A percentile compares a stretch with the other conserved stretches of the same genome.
phyloP scores from a whole-genome alignment of 768 basidiomycete genomes.

The Neoboletus magnificus region DNA sequence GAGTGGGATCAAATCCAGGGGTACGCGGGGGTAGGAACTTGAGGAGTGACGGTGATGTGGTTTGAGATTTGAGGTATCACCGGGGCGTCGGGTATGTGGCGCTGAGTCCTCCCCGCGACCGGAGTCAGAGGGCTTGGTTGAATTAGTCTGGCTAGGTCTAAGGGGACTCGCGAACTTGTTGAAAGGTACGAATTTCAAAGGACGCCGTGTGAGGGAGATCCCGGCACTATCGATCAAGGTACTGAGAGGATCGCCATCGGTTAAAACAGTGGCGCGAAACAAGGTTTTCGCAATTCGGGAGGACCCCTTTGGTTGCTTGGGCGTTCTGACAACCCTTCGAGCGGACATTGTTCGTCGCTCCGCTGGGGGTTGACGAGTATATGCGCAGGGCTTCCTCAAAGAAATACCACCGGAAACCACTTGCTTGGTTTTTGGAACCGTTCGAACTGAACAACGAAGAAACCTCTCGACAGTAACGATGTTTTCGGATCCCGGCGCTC shows the following conservation, averaged over 20 bases:
- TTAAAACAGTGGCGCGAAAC: slow-evolving; percentile 26
- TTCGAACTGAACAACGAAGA: slow-evolving; percentile 13
- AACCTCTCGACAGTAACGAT: slow-evolving; percentile 28
- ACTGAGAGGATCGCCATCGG: slow-evolving; percentile 24
- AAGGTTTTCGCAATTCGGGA: slow-evolving; percentile 13
- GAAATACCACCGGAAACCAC: background rate
- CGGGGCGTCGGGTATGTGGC: background rate
- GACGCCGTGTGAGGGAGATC: slow-evolving; percentile 17
- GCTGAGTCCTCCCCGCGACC: background rate
- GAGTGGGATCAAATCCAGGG: slow-evolving; percentile 25
- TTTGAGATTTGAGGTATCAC: background rate
- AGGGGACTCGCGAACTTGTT: slow-evolving; percentile 15
- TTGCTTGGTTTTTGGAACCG: background rate
- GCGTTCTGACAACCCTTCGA: background rate
- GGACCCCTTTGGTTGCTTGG: background rate
- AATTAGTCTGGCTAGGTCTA: background rate
- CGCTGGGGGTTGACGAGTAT: slow-evolving; percentile 6
- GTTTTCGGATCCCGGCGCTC: background rate
- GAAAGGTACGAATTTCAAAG: slow-evolving; percentile 28
- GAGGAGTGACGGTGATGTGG: background rate
- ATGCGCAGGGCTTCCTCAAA: slow-evolving; percentile 15
- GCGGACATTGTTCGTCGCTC: background rate
- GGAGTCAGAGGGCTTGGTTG: background rate
- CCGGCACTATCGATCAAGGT: slow-evolving; percentile 9
- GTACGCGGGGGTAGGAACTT: slow-evolving; percentile 5